These are phyloP conservation scores for Pseudogymnoascus sp. DNA, from an alignment of 2,329 filamentous ascomycete genomes.

Conservation along the genomic window DNA sequence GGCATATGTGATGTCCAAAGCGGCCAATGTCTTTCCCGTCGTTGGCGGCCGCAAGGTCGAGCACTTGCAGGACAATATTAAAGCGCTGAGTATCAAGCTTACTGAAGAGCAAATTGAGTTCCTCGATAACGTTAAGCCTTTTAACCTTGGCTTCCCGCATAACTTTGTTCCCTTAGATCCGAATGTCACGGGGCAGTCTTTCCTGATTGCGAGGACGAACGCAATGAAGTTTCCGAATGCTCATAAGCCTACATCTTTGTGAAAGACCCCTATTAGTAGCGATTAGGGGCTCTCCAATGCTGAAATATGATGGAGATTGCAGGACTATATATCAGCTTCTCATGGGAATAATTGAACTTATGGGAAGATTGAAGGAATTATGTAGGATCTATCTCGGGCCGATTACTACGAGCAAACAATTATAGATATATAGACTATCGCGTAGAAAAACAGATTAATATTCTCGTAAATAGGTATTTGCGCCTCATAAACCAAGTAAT, in stretches of 20 bases:
- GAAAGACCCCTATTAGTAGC: background rate
- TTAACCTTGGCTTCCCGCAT: constrained; percentile 58
- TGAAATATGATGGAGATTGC: background rate
- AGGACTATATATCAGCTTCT: background rate
- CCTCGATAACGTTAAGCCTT: constrained; percentile 53
- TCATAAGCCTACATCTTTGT: background rate
- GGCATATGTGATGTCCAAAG: constrained; percentile 66
- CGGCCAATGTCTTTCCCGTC: constrained; percentile 65
- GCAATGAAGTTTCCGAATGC: background rate
- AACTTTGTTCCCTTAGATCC: background rate
- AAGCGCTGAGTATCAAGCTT: constrained; percentile 54
- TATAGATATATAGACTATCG: background rate
- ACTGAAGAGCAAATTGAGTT: constrained; percentile 53
- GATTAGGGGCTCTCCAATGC: background rate
- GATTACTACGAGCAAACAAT: background rate
- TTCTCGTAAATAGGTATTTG: no score
- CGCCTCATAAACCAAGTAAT: no score
- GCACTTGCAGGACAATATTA: constrained; percentile 62
- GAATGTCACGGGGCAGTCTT: background rate
- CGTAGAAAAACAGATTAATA: background rate
- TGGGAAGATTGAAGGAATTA: background rate
- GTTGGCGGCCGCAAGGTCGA: constrained; percentile 61
- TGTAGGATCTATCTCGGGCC: background rate
- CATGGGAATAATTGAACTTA: background rate
- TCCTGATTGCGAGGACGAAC: background rate